phyloP scores from a whole-genome alignment of 805 yeast species.

The Komagataella mondaviorum region DNA sequence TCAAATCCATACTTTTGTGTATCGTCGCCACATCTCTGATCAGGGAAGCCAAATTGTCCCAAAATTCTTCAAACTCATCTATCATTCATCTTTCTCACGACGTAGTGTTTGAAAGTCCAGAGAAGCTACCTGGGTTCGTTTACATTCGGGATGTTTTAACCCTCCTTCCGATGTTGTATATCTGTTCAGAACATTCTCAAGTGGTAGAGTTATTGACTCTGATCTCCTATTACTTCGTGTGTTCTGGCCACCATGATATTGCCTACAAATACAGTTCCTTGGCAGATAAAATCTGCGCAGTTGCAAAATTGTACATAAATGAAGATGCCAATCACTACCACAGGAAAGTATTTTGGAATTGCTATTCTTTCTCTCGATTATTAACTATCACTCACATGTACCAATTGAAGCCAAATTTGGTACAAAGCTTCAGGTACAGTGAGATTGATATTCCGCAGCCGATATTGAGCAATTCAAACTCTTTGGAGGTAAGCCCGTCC shows the following conservation, averaged over 20 bases:
- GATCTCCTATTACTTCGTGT: not conserved
- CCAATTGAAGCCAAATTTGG: not conserved
- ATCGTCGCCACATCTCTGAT: not conserved
- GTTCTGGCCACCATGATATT: not conserved
- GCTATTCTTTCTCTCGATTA: not conserved
- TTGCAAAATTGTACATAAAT: not conserved
- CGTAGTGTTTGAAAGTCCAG: not conserved
- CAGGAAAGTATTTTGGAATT: not conserved
- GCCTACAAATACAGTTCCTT: not conserved
- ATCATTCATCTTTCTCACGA: not conserved
- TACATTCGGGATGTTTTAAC: not conserved
- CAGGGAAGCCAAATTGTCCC: not conserved
- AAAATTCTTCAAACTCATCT: not conserved
- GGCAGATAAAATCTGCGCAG: not conserved
- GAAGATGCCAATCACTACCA: not conserved
- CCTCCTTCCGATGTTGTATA: not conserved
- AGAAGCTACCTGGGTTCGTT: not conserved
- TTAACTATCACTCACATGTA: not conserved
- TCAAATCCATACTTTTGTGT: not conserved
- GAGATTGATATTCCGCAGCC: not conserved
- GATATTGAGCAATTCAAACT: not conserved
- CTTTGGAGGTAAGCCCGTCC: not conserved
- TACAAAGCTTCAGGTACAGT: not conserved
- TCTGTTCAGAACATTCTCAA: not conserved
- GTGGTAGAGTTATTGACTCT: not conserved